Evolutionary conservation across 805 yeast genomes (phyloP), one percentile per base, ranked within the genome.

Genomic region (Alloascoidea hylecoeti): DNA sequence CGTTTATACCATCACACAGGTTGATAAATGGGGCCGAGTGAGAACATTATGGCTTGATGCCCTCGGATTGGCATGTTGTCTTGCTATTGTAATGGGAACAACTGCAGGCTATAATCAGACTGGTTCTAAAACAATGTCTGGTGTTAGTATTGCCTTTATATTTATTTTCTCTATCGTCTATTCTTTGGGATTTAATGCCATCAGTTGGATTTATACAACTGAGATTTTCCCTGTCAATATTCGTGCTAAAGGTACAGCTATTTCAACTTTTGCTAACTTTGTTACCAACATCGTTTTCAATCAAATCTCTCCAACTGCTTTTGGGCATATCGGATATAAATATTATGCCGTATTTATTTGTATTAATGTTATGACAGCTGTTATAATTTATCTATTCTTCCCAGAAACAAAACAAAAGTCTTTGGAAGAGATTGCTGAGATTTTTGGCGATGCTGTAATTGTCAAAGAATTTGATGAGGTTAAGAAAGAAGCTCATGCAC

Each of bases 381-480:
- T 65, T 17, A 66, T 64, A 42, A 67, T 56, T 46, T 63, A 52
- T 41, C 56, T 66, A 45, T 70, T 69, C 48, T 70, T 64, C 62
- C 80, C 79, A 23, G 83, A 75, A 49, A 75, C 82, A 15, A 70
- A 64, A 44, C 78, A 76, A 17, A 63, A 64, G 52, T 60, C 75
- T 40, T 63, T 74, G 55, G 80, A 74, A 54, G 76, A 72, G 51
- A 68, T 73, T 48, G 55, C 57, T 36, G 43, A 46, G 32, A 47
- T 61, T 6, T 60, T 59, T 40, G 42, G 30, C 12, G 30, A n/a
- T n/a, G n/a, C n/a, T n/a, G n/a, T n/a, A n/a, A n/a, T n/a, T n/a
- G n/a, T n/a, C n/a, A n/a, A n/a, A n/a, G n/a, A n/a, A n/a, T n/a
- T n/a, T n/a, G n/a, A n/a, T n/a, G n/a, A n/a, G n/a, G n/a, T n/a